Conservation (phyloP, 2,329 filamentous ascomycete species). For the Ophiostoma angusticollis region DNA sequence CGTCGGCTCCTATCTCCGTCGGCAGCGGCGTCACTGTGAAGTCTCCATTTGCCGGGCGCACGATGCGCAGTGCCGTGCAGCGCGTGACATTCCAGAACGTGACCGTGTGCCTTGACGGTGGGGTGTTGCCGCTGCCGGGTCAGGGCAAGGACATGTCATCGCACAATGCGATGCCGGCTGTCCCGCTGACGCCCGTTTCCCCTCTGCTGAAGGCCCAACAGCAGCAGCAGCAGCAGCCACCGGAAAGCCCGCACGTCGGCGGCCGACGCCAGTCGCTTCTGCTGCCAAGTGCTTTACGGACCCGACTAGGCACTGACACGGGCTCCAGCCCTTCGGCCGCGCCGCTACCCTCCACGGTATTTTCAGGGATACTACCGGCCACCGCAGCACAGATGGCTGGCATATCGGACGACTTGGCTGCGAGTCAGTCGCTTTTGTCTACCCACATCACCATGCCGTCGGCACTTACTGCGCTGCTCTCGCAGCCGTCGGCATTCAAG, state of each 20-base stretch:
- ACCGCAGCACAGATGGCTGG: constrained; percentile 26
- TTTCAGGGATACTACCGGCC: constrained; percentile 12
- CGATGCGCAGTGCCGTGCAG: constrained; percentile 57
- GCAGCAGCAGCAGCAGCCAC: constrained; percentile 19
- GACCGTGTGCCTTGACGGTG: constrained; percentile 63
- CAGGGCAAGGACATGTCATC: constrained; percentile 66
- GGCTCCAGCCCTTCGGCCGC: constrained; percentile 10
- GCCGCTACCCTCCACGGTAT: constrained; percentile 6
- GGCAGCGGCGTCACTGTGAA: constrained; percentile 17
- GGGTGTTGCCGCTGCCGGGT: constrained; percentile 40
- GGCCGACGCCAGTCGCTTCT: constrained; percentile 21
- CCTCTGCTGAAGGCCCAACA: constrained; percentile 43
- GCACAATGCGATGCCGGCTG: constrained; percentile 38
- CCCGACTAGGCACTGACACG: constrained; percentile 11
- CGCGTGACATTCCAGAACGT: constrained; percentile 63
- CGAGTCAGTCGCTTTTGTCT: no score
- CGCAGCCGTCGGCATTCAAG: constrained; percentile 70
- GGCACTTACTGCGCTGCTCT: constrained; percentile 54
- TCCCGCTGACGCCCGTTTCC: constrained; percentile 34
- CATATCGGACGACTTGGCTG: neutral
- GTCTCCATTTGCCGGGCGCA: constrained; percentile 61
- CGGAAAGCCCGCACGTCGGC: constrained; percentile 9
- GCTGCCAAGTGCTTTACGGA: constrained; percentile 21
- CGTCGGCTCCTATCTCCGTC: constrained; percentile 14
- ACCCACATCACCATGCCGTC: constrained; percentile 10